These are phyloP conservation scores for Cocos nucifera DNA, from an alignment of 176 grass and related monocot genomes.

Conservation along the genomic window DNA sequence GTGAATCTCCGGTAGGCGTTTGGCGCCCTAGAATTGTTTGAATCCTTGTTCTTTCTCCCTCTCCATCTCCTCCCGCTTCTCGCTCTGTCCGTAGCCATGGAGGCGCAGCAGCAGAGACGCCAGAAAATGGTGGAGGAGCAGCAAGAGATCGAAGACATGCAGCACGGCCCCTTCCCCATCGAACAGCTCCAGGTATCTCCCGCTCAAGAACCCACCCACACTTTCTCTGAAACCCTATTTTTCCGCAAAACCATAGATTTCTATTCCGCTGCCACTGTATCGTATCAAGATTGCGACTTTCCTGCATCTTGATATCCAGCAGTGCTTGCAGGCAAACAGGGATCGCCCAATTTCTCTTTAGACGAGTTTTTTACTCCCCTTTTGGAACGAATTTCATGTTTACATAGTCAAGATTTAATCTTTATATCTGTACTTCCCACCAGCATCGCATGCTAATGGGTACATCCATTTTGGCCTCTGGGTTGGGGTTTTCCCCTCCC, in stretches of 20 bases:
- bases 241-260: too few relatives aligned
- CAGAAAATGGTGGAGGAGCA: conserved; percentile 28
- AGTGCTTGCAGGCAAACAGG: too few relatives aligned
- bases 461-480: background rate
- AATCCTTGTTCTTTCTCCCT: background rate
- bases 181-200: conserved; percentile 62
- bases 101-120: conserved; percentile 44
- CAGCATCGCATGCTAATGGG: background rate
- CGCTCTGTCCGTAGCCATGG: conserved; percentile 17
- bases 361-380: too few relatives aligned
- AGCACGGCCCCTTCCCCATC: conserved; percentile 75
- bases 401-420: background rate
- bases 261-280: background rate
- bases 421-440: background rate
- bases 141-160: conserved; percentile 51
- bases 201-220: too few relatives aligned
- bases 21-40: conserved; percentile 24
- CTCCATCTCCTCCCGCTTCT: background rate
- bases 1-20: background rate
- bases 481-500: too few relatives aligned
- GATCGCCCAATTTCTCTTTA: too few relatives aligned
- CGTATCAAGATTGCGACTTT: background rate
- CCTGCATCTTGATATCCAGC: too few relatives aligned
- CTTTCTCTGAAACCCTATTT: too few relatives aligned
- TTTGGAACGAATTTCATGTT: too few relatives aligned